Evolutionary conservation across 345 rosid genomes (phyloP), one percentile per base, ranked within the genome.

Genomic region (Litchi chinensis): DNA sequence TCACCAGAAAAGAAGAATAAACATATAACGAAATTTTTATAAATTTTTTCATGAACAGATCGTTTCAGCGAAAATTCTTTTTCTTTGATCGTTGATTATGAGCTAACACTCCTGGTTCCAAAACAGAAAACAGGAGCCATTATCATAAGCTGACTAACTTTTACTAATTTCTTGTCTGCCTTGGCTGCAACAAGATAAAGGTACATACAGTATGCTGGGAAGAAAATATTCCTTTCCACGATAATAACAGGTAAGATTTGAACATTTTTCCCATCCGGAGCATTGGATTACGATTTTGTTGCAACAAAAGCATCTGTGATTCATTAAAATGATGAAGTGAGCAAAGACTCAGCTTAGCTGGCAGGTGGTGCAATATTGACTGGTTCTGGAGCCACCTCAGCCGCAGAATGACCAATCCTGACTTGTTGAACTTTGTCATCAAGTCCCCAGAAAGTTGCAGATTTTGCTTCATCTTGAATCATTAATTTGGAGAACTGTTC

Each of bases 401-500:
- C 91, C 50, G 83, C 90, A 70, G 85, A 73, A 68, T 82, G 83
- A 66, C 85, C 88, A 10, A 82, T 86, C 28, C 78, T 76, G n/a
- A 73, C 10, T 39, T 63, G 43, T 57, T 80, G 90, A 68, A 76
- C 83, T 81, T 83, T 84, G 32, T 76, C 86, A 66, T 84, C 88
- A 40, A 83, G 64, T 76, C 94, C 91, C 97, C 97, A 93, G 39
- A 86, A 79, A 28, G 79, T 71, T 66, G 92, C 94, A 9, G 92
- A 54, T 74, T 94, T 96, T 37, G 52, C 68, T 73, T 96, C 99
- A 72, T 94, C 98, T 83, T 86, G 89, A 54, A 52, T 43, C 98
- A 96, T 94, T 41, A 87, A 77, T 80, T 83, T 91, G 59, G 97
- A 91, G 87, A 93, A 93, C 77, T 93, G 97, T 85, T 91, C 95